A percentile compares a stretch with the other conserved stretches of the same genome.
These are phyloP conservation scores for Oropetium thomaeum DNA, from an alignment of 176 grass and related monocot genomes.

Conservation along the genomic window DNA sequence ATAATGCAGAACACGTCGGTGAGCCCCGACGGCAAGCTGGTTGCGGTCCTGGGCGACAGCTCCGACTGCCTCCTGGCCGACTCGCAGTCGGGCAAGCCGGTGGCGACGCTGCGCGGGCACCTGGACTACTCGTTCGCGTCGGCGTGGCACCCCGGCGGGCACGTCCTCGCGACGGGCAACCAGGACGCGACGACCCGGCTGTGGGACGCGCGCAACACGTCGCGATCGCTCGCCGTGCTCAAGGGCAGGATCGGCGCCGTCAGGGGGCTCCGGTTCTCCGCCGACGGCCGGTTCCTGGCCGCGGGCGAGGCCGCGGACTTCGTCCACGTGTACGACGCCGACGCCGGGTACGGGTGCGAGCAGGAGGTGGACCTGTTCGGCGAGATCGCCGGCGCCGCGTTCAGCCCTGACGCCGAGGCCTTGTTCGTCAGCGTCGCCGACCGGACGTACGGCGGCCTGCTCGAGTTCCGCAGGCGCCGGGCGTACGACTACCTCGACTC, in stretches of 20 bases:
- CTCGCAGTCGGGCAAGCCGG: slow-evolving; percentile 60
- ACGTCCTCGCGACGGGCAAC: slow-evolving; percentile 63
- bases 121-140: slow-evolving; percentile 83
- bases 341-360: slow-evolving; percentile 22
- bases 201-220: slow-evolving; percentile 62
- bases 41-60: slow-evolving; percentile 79
- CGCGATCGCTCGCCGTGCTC: slow-evolving; percentile 48
- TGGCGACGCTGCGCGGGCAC: slow-evolving; percentile 51
- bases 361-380: slow-evolving; percentile 95
- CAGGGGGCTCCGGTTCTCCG: slow-evolving; percentile 63
- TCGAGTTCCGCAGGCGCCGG: slow-evolving; percentile 64
- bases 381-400: slow-evolving; percentile 69
- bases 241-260: slow-evolving; percentile 66
- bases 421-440: slow-evolving; percentile 74
- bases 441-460: slow-evolving; percentile 62
- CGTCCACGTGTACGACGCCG: slow-evolving; percentile 66
- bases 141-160: slow-evolving; percentile 62
- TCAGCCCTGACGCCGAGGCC: slow-evolving; percentile 61
- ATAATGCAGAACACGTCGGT: slow-evolving; percentile 48
- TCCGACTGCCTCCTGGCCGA: slow-evolving; percentile 57
- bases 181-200: slow-evolving; percentile 71
- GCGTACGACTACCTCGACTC: slow-evolving; percentile 25
- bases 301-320: slow-evolving; percentile 75
- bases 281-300: slow-evolving; percentile 68
- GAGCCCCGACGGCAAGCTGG: slow-evolving; percentile 69